Base-by-base conservation (phyloP, 163 green algal species). In the Prototheca cutis region DNA sequence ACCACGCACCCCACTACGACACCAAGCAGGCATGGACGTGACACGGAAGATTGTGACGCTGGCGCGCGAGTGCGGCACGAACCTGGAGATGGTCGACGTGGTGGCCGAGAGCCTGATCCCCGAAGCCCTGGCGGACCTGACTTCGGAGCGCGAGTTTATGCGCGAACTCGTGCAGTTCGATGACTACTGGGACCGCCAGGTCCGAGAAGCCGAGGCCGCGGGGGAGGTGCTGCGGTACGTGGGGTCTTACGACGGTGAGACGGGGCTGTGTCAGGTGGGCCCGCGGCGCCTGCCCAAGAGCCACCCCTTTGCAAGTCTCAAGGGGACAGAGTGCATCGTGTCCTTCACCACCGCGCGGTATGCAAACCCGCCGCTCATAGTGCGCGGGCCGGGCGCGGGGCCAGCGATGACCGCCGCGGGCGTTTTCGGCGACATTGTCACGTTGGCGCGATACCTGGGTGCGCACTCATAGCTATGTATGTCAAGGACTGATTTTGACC, bases 331-430 rank as follows among this genome's bases (percentile, higher is more conserved):
- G 62, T 95, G 95, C 80, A 87, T 95, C 32, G 73, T 96, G 28
- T 71, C 75, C n/a, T 95, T 94, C 78, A 81, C 70, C 3, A 94
- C 87, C 3, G 45, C 76, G 62, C 74, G 90, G 8, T 62, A 75
- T 71, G 55, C 57, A 53, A 58, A 75, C 15, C 73, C 73, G 27
- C 80, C 85, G 6, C 78, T 97, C 23, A 86, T 94, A 25, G 77
- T 97, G 13, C 65, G 81, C 7, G 90, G 90, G 0, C 90, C 90
- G 2, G 90, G 90, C 17, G 90, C 90, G 21, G 90, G 90, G 2
- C 74, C 85, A 0, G 88, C 90, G 42, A 88, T 97, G 3, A 97
- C 90, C 19, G 90, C 90, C 2, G 85, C 79, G 5, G 90, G 90
- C 33, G 86, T 95, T 3, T 95, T 97, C 65, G 71, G 65, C 4